Evolutionary conservation across 2,329 filamentous ascomycete species (phyloP), one percentile per base, ranked within the genome.

Genomic region (Dactylellina drechsleri): DNA sequence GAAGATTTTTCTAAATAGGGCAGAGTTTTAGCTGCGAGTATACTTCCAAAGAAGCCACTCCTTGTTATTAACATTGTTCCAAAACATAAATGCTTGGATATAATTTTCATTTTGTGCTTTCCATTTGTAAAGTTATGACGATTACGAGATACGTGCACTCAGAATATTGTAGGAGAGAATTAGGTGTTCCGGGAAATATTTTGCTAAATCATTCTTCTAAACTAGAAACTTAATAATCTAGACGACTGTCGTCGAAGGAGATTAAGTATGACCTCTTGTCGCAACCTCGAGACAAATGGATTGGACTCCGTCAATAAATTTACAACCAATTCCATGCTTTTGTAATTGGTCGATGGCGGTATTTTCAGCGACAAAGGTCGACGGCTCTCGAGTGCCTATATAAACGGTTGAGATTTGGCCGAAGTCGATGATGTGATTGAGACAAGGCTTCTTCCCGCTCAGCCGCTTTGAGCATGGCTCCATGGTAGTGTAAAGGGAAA

Each of bases 401-500:
- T 94, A 96, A 3, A 99, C 92, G 54, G 87, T 91, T 75, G 85
- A 86, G 66, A 97, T 91, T 6, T 84, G 84, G 60, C 80, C 77
- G 77, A 80, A 61, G 59, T 83, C 76, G 77, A 86, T 83, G 36
- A 99, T 91, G 62, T 94, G 85, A 78, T 97, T 88, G 6, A 92
- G 91, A 79, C 95, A 96, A 0, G 91, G 86, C 64, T 87, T 79
- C 79, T 93, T 93, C 2, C 91, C 91, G 79, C 89, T 92, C 60
- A 92, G 83, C 45, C 92, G 85, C 79, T 89, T 85, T 62, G 87
- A 90, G 81, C 92, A 96, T 0, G 92, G 92, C 82, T 95, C 95
- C 85, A 99, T 92, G 0, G 93, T 97, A 0, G 96, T 97, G 82
- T 97, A 98, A 12, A 99, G 86, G 2, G 87, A 85, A 52, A 18